Evolutionary conservation across 306 rosid genomes (phyloP).

Genomic region (Cyclanthera cordifolia): DNA sequence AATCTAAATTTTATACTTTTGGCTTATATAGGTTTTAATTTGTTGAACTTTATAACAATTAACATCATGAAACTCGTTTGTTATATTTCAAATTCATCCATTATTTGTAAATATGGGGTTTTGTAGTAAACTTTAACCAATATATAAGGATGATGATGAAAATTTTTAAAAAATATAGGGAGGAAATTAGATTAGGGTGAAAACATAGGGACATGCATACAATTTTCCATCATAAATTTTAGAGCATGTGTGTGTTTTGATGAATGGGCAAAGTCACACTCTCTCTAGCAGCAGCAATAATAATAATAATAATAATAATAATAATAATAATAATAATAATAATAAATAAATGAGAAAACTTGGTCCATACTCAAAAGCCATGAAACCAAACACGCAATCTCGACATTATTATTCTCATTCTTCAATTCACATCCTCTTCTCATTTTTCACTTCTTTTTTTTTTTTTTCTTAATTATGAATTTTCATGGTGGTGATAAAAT

Average conservation of each 20-base stretch:
- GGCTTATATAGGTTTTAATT: too few species aligned
- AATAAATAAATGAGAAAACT: background rate
- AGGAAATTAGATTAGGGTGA: too few species aligned
- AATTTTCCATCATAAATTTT: background rate
- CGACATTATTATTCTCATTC: background rate
- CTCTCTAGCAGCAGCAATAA: background rate
- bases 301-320: background rate
- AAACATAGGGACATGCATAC: too few species aligned
- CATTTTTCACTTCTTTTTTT: background rate
- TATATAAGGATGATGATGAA: background rate
- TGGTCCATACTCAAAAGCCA: conserved; percentile 2
- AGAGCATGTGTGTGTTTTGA: background rate
- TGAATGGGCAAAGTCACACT: background rate
- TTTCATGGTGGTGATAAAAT: background rate
- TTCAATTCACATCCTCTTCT: background rate
- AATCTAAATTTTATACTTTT: too few species aligned
- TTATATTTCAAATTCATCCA: too few species aligned
- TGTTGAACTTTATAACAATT: too few species aligned
- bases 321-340: background rate
- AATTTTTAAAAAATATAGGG: too few species aligned
- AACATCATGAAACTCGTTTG: background rate
- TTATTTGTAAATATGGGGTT: background rate
- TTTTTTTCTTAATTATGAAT: background rate
- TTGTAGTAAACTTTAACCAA: background rate
- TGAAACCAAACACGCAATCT: background rate